A percentile compares a stretch with the other conserved stretches of the same genome.
phyloP scores from a whole-genome alignment of 805 yeast species.

The Geotrichum ghanense region DNA sequence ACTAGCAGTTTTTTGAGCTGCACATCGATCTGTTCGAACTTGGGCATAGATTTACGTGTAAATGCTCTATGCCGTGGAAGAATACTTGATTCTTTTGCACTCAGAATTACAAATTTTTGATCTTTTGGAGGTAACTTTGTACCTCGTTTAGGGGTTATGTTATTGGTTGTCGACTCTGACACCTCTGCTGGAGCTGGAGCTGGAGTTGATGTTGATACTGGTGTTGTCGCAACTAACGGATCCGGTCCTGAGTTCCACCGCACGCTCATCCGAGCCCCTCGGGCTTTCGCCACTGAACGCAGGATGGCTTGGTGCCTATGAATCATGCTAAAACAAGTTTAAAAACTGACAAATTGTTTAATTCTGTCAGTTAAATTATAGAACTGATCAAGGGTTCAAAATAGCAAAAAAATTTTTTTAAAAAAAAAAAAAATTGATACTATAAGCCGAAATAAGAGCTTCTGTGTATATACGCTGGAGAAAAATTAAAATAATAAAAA shows the following conservation, averaged over 20 bases:
- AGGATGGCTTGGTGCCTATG: neutral
- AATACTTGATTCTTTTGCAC: conserved; percentile 12
- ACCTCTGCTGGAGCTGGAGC: neutral
- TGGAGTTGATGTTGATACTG: neutral
- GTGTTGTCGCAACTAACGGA: neutral
- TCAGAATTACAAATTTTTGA: conserved; percentile 14
- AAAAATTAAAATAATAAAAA: too few relatives aligned
- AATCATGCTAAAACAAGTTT: too few relatives aligned
- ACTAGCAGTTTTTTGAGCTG: conserved; percentile 13
- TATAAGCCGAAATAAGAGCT: too few relatives aligned
- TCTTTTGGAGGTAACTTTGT: neutral
- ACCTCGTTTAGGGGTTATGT: neutral
- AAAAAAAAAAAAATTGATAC: too few relatives aligned
- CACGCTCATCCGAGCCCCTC: too few relatives aligned
- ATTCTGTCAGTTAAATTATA: too few relatives aligned
- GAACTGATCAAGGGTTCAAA: too few relatives aligned
- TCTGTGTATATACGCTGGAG: too few relatives aligned
- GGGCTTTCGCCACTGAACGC: neutral
- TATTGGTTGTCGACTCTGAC: too few relatives aligned
- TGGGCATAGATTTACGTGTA: conserved; percentile 6
- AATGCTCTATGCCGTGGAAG: conserved; percentile 7
- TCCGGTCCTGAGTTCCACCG: too few relatives aligned
- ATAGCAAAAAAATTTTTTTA: too few relatives aligned
- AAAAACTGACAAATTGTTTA: too few relatives aligned
- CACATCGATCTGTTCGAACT: conserved; percentile 12